Evolutionary conservation across 2,329 filamentous ascomycete species (phyloP), one percentile per base, ranked within the genome.

Genomic region (Penicillium sp.): DNA sequence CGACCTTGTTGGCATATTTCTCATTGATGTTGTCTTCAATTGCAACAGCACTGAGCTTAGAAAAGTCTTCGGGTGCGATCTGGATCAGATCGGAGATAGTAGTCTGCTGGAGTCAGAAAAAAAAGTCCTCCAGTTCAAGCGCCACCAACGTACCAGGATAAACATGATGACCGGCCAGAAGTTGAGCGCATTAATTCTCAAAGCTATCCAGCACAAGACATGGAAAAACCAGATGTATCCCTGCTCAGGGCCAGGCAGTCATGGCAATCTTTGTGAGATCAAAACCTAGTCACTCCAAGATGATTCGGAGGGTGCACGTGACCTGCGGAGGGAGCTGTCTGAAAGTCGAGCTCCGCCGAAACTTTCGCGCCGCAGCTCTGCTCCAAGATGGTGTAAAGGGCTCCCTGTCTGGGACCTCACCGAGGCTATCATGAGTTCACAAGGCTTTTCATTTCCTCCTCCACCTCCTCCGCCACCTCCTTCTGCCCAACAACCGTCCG

Each of bases 1-100:
- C 40, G 53, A 91, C 89, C 78, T 94, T 95, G 79, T 99, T 97
- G 60, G 94, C 88, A 77, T 97, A 99, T 78, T 99, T 99, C 63
- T 88, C 84, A 75, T 99, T 98, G 79, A 99, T 95, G 70, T 95
- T 95, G 79, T 99, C 93, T 77, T 97, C 92, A 63, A 99, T 91
- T 1, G 92, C 92, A 63, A 92, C 85, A 35, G 87, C 85, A 71
- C 91, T 96, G 64, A 78, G 77, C 76, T 95, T 95, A 61, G 87
- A 85, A 73, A 98, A 96, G 73, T 97, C 91, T 70, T 91, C 86
- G 1, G 95, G 95, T 35, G 86, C 84, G 78, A 99, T 96, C 78
- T 96, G 91, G 66, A 99, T 92, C 68, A 99, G 84, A 81, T 99
- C 95, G 68, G 92, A 89, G 69, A 99, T 88, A 66, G 95, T 96